Evolutionary conservation across 2,329 filamentous ascomycete species (phyloP), one percentile per base, ranked within the genome.

Genomic region (Chrysosphaeria jannelii): DNA sequence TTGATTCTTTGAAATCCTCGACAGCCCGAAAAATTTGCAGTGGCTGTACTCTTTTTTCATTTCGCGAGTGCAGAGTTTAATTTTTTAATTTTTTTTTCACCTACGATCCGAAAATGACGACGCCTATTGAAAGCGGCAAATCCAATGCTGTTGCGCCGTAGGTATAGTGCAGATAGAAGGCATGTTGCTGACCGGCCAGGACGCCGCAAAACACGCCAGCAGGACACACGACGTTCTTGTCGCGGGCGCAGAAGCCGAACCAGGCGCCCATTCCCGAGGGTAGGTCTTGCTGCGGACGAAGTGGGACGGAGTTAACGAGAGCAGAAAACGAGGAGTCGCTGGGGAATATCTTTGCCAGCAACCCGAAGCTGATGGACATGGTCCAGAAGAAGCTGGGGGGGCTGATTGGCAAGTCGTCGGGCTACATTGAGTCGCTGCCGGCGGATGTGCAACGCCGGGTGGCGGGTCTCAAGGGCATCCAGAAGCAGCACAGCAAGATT

Each of bases 141-240:
- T n/a, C n/a, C n/a, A n/a, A n/a, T n/a, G n/a, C n/a, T n/a, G n/a
- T n/a, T n/a, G n/a, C n/a, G n/a, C n/a, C n/a, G n/a, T n/a, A n/a
- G n/a, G n/a, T n/a, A n/a, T n/a, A n/a, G n/a, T n/a, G n/a, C n/a
- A n/a, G n/a, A n/a, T n/a, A n/a, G n/a, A n/a, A n/a, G n/a, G n/a
- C 21, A 19, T 4, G 8, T n/a, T 29, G 25, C 29, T 35, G 29
- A 36, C 28, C 23, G 25, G 20, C 36, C 47, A 93, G 85, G 40
- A 97, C 85, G 41, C 85, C 85, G 41, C 85, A 97, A 52, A 97
- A 97, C 56, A 97, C 85, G 27, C 85, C 85, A 35, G 71, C 76
- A 35, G 78, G 66, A 50, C 79, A 81, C 53, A 85, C 88, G 35
- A 85, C 85, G 34, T 93, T 97, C 50, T 89, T 79, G 25, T 93